phyloP scores from a whole-genome alignment of 2,329 filamentous ascomycete genomes.

The Cryphonectria japonica region DNA sequence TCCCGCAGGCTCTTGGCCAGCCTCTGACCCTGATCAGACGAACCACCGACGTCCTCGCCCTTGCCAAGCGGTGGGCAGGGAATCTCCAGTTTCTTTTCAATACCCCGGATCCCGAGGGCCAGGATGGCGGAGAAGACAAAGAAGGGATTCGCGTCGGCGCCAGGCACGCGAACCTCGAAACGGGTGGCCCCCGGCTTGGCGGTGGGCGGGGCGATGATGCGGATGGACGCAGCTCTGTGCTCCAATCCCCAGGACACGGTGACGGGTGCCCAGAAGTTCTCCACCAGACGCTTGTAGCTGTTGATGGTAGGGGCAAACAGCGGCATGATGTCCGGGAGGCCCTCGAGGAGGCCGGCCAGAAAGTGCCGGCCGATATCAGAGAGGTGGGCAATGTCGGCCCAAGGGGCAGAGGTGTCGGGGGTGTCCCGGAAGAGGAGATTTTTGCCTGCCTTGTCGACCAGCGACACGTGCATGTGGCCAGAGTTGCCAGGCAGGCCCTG shows the following conservation, averaged over 20 bases:
- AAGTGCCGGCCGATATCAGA: slow-evolving; percentile 92
- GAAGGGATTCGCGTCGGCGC: slow-evolving; percentile 91
- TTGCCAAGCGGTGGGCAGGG: slow-evolving; percentile 81
- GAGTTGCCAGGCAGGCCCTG: slow-evolving; percentile 91
- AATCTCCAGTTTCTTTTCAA: slow-evolving; percentile 90
- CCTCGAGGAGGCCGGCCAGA: slow-evolving; percentile 85
- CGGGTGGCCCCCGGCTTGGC: slow-evolving; percentile 83
- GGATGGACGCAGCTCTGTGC: slow-evolving; percentile 88
- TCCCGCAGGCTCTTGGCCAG: slow-evolving; percentile 86
- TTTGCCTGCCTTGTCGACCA: slow-evolving; percentile 77
- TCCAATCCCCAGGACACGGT: slow-evolving; percentile 97
- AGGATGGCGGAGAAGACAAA: slow-evolving; percentile 86
- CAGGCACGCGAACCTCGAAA: slow-evolving; percentile 90
- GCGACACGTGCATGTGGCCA: slow-evolving; percentile 92
- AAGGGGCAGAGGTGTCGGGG: slow-evolving; percentile 72
- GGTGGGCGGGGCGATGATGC: slow-evolving; percentile 87
- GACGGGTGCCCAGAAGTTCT: slow-evolving; percentile 99
- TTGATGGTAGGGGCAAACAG: slow-evolving; percentile 93
- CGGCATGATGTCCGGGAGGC: slow-evolving; percentile 94
- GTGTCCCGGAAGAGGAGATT: slow-evolving; percentile 81
- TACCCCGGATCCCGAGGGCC: slow-evolving; percentile 85
- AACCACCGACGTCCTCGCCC: slow-evolving; percentile 78
- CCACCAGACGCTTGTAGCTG: slow-evolving; percentile 96
- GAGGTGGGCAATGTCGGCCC: slow-evolving; percentile 75
- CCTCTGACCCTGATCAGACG: slow-evolving; percentile 71